Conservation (phyloP, 495 filamentous ascomycete species). For the Aspergillus taichungensis region DNA sequence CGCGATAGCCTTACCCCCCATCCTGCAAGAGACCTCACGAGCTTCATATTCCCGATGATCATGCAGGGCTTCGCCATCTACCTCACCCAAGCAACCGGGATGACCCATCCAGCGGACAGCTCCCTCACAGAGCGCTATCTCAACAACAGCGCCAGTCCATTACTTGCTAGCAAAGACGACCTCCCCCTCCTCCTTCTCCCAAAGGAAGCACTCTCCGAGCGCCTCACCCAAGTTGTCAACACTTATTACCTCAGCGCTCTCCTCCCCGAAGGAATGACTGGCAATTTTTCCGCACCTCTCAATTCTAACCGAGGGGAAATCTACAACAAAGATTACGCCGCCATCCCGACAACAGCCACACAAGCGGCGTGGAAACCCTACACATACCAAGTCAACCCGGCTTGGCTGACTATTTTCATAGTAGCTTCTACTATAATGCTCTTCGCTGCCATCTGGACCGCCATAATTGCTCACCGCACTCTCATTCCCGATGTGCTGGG, state of each 20-base stretch:
- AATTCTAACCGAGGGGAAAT: background rate
- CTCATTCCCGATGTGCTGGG: constrained; percentile 4
- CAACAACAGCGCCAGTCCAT: background rate
- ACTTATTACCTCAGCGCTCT: background rate
- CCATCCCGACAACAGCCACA: too few relatives aligned
- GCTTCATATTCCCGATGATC: background rate
- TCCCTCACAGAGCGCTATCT: background rate
- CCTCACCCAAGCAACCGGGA: background rate
- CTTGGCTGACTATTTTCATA: background rate
- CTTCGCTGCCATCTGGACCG: background rate
- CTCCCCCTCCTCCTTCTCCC: background rate
- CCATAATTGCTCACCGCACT: background rate
- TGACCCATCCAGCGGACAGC: background rate
- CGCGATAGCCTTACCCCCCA: background rate
- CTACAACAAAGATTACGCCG: too few relatives aligned
- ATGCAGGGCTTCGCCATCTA: background rate
- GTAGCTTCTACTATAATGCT: background rate
- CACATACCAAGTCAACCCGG: too few relatives aligned
- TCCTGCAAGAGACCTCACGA: background rate
- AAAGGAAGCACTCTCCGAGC: background rate
- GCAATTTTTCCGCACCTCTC: background rate
- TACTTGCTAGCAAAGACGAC: background rate
- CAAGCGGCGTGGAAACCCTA: too few relatives aligned
- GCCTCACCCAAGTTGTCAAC: background rate
- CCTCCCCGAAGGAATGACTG: background rate